These are phyloP conservation scores for Tulasnella sp. DNA, from an alignment of 768 basidiomycete genomes.

Conservation along the genomic window DNA sequence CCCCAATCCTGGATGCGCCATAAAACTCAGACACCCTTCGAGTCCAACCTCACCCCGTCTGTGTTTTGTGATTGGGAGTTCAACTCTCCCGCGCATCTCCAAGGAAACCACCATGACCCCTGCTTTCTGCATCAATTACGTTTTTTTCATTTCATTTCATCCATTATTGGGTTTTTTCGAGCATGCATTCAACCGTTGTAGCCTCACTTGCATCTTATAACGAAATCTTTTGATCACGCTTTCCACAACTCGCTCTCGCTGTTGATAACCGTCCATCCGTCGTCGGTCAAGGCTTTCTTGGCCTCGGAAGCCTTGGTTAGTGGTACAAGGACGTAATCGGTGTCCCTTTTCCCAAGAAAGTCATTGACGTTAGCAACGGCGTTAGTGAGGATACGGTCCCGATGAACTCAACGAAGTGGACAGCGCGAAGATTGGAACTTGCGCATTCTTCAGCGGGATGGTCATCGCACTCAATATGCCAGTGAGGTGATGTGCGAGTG, in stretches of 20 bases:
- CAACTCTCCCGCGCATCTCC: slow-evolving; percentile 13
- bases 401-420: slow-evolving; percentile 2
- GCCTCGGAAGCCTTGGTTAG: not conserved
- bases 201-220: slow-evolving; percentile 1
- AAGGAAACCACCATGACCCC: no score
- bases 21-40: not conserved
- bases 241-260: not conserved
- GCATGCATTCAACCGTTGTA: not conserved
- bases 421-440: slow-evolving; percentile 9
- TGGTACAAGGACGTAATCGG: slow-evolving; percentile 9
- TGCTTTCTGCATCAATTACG: no score
- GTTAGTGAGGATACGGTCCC: no score
- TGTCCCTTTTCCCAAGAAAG: not conserved
- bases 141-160: no score
- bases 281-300: not conserved
- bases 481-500: not conserved
- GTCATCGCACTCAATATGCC: slow-evolving; percentile 5
- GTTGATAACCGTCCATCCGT: slow-evolving; percentile 8
- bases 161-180: not conserved
- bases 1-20: no score
- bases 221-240: not conserved
- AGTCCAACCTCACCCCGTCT: slow-evolving; percentile 10
- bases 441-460: not conserved
- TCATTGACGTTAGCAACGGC: not conserved
- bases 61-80: slow-evolving; percentile 4